Evolutionary conservation across 208 protist genomes (phyloP).

Genomic region (Trypanosoma avium): DNA sequence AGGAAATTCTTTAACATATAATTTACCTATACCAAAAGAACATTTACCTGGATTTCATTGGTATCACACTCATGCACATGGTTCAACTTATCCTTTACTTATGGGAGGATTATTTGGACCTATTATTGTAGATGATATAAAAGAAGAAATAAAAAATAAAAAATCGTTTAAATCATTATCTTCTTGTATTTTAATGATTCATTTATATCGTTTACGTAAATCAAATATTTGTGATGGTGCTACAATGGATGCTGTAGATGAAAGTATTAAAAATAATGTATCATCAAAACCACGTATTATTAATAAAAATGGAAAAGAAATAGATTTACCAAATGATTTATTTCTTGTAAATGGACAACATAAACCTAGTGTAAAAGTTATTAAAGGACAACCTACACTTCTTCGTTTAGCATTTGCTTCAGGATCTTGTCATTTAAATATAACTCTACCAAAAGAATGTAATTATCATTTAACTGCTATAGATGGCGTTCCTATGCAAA

Average conservation of each 20-base stretch:
- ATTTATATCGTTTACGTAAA: slow-evolving; percentile 66
- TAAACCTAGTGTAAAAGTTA: slow-evolving; percentile 53
- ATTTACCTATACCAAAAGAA: slow-evolving; percentile 58
- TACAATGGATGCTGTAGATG: slow-evolving; percentile 49
- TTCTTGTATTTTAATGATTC: slow-evolving; percentile 56
- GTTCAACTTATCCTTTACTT: slow-evolving; percentile 64
- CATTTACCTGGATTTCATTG: slow-evolving; percentile 83
- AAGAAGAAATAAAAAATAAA: not conserved
- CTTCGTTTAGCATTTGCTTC: slow-evolving; percentile 74
- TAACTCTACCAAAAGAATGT: slow-evolving; percentile 63
- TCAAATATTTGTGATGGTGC: slow-evolving; percentile 59
- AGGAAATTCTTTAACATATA: slow-evolving; percentile 56
- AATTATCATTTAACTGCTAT: slow-evolving; percentile 52
- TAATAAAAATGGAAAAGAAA: slow-evolving; percentile 34
- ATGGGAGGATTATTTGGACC: slow-evolving; percentile 84
- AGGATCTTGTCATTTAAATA: slow-evolving; percentile 75
- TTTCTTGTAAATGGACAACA: slow-evolving; percentile 90
- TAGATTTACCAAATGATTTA: slow-evolving; percentile 52
- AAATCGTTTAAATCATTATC: slow-evolving; percentile 33
- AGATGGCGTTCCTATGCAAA: slow-evolving; percentile 70
- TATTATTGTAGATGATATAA: slow-evolving; percentile 64
- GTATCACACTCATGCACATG: slow-evolving; percentile 87
- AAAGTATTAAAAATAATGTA: slow-evolving; percentile 44
- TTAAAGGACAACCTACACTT: slow-evolving; percentile 37
- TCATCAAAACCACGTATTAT: slow-evolving; percentile 51